Evolutionary conservation across 345 rosid species (phyloP).

Genomic region (Gossypioides kirkii): DNA sequence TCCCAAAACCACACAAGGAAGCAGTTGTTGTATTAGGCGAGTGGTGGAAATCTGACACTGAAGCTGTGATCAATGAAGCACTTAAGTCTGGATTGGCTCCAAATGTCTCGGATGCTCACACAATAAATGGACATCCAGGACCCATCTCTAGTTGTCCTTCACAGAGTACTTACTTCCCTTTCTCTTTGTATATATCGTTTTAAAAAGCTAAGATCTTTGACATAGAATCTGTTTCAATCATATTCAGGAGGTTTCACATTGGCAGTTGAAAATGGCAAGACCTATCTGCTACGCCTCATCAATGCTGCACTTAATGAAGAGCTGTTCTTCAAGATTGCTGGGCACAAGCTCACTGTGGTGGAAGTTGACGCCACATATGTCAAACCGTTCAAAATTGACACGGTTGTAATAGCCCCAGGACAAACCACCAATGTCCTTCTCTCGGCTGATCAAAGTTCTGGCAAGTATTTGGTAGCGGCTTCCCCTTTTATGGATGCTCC

Average conservation of each 20-base stretch:
- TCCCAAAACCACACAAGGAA: slow-evolving; percentile 75
- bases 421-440: slow-evolving; percentile 81
- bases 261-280: slow-evolving; percentile 55
- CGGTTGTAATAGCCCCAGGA: slow-evolving; percentile 75
- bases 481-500: slow-evolving; percentile 96
- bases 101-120: slow-evolving; percentile 87
- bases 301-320: slow-evolving; percentile 96
- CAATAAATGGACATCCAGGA: slow-evolving; percentile 81
- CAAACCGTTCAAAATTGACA: slow-evolving; percentile 67
- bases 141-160: slow-evolving; percentile 50
- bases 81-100: slow-evolving; percentile 77
- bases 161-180: slow-evolving; percentile 30
- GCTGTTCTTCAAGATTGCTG: slow-evolving; percentile 87
- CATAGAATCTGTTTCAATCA: not conserved
- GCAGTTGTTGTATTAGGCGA: slow-evolving; percentile 58
- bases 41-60: slow-evolving; percentile 98
- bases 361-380: slow-evolving; percentile 88
- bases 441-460: slow-evolving; percentile 43
- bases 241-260: slow-evolving; percentile 47
- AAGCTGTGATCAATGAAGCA: slow-evolving; percentile 71
- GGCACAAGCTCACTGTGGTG: slow-evolving; percentile 73
- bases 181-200: not conserved
- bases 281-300: slow-evolving; percentile 70
- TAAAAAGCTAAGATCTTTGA: not conserved
- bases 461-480: slow-evolving; percentile 63